Base-by-base conservation (phyloP, 768 basidiomycete species). In the Boletales sp. region DNA sequence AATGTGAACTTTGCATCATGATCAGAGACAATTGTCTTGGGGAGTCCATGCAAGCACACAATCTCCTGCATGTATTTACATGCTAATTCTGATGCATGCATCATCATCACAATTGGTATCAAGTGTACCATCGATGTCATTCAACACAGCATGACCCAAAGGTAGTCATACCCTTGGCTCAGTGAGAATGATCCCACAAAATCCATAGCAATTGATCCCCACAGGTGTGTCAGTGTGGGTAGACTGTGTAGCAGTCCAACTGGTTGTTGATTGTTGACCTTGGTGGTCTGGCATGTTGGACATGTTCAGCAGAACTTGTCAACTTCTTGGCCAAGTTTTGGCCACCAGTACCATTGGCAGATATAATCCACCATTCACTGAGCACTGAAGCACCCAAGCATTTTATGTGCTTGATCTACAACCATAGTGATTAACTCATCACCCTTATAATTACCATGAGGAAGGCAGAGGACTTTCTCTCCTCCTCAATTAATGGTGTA, bases 291-390 rank as follows among this genome's bases (percentile, higher is more conserved):
- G 32, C 59, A 57, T 0, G 21, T 32, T 0, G 40, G 34, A 32
- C 66, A 70, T 0, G 21, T 14, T 15, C 25, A 5, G 30, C 71
- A 73, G 44, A 41, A 74, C 0, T 51, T 50, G 8, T 61, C 44
- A 65, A 25, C 58, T 43, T 75, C 69, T 0, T 34, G 12, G 1
- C 56, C 59, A 40, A 75, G 64, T 2, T 58, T 53, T 32, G 67
- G 66, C 74, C 74, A 74, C 73, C 73, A 75, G 0, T 30, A 33
- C 33, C 33, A 33, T 2, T 7, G 2, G 33, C 13, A 14, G 33
- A 33, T 9, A 33, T 33, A 33, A 33, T 33, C 33, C 13, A 33
- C 33, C 13, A 14, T 33, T 7, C 13, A 10, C 8, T 33, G 33
- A 7, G 33, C 33, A 33, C 33, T 9, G 8, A 33, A 33, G 13